These are phyloP conservation scores for Botryobasidium botryosum DNA, from an alignment of 768 basidiomycete species.

Conservation along the genomic window DNA sequence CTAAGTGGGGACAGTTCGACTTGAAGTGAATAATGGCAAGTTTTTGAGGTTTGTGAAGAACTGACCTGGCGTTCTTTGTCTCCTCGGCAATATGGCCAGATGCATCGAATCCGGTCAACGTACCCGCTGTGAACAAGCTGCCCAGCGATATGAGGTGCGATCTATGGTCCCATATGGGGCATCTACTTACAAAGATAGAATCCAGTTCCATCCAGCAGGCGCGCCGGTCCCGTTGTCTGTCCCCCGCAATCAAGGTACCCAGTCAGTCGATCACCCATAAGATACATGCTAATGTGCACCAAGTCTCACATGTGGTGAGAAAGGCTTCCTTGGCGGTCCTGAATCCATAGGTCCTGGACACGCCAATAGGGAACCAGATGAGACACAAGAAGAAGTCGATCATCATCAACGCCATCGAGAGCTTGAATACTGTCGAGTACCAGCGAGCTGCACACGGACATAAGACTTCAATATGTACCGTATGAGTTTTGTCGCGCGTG, in stretches of 20 bases:
- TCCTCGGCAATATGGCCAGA: conserved; percentile 80
- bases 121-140: conserved; percentile 69
- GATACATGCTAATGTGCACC: not conserved
- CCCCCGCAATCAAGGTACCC: not conserved
- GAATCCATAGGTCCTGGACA: conserved; percentile 79
- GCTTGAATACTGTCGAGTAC: conserved; percentile 64
- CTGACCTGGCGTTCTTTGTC: conserved; percentile 59
- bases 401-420: conserved; percentile 57
- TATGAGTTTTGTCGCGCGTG: conserved; percentile 2
- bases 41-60: not conserved
- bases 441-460: conserved; percentile 15
- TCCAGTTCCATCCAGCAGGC: conserved; percentile 80
- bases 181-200: conserved; percentile 53
- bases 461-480: not conserved
- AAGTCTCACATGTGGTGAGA: conserved; percentile 47
- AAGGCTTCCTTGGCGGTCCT: conserved; percentile 71
- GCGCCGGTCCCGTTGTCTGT: conserved; percentile 86
- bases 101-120: conserved; percentile 82
- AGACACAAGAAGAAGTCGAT: conserved; percentile 76
- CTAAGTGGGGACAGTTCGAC: conserved; percentile 21
- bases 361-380: conserved; percentile 88
- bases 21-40: not conserved
- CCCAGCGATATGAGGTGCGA: not conserved
- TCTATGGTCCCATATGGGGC: no score
- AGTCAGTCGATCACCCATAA: no score